phyloP scores from a whole-genome alignment of 2,329 filamentous ascomycete species.

The Sporothrix schenckii region DNA sequence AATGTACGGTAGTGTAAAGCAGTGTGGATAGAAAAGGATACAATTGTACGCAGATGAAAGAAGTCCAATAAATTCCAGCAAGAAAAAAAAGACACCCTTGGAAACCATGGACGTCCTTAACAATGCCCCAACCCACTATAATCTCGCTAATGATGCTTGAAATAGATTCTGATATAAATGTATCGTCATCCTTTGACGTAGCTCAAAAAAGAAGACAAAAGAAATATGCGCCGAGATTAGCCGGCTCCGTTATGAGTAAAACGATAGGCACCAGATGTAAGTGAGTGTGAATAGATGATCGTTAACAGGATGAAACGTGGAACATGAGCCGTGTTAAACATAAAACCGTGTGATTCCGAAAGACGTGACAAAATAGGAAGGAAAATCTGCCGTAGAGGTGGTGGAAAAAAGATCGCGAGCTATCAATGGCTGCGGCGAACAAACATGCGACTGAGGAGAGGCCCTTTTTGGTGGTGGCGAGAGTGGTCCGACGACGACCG shows the following conservation, averaged over 20 bases:
- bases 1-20: not conserved
- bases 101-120: not conserved
- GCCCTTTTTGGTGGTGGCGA: conserved; percentile 28
- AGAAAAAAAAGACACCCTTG: not conserved
- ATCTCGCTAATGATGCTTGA: not conserved
- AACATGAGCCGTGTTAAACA: conserved; percentile 12
- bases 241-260: not conserved
- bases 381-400: not conserved
- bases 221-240: not conserved
- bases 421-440: conserved; percentile 35
- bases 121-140: not conserved
- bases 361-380: not conserved
- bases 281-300: not conserved
- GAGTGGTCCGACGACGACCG: conserved; percentile 27
- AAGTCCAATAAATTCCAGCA: not conserved
- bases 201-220: not conserved
- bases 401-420: not conserved
- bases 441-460: conserved; percentile 36
- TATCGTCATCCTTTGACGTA: not conserved
- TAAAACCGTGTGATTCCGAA: conserved; percentile 6
- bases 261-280: conserved; percentile 4
- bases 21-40: not conserved
- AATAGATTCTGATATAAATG: not conserved
- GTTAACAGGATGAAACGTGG: not conserved
- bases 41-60: not conserved